These are phyloP conservation scores for Yamadazyma membranifaciens DNA, from an alignment of 1,139 yeast species.

Conservation along the genomic window DNA sequence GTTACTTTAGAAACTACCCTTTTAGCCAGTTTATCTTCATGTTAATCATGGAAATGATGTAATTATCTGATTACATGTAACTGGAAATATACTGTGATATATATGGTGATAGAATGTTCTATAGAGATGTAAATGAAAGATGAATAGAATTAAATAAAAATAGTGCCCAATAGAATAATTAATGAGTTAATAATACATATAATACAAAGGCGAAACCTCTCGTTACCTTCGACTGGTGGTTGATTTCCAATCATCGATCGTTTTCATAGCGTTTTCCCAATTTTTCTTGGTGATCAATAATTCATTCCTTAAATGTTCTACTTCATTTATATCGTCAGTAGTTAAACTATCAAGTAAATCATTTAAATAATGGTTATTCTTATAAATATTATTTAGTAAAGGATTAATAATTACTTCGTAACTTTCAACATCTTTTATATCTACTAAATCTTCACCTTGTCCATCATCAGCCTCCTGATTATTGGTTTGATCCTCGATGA, in stretches of 20 bases:
- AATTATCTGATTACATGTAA: too few species aligned
- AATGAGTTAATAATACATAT: slow-evolving; percentile 1
- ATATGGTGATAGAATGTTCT: too few species aligned
- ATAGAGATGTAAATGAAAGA: too few species aligned
- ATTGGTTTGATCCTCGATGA: slow-evolving; percentile 15
- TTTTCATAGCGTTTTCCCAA: slow-evolving; percentile 45
- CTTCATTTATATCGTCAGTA: background rate
- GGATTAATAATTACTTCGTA: slow-evolving; percentile 39
- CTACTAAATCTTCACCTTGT: slow-evolving; percentile 18
- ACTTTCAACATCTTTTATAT: slow-evolving; percentile 35
- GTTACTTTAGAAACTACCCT: slow-evolving; percentile 35
- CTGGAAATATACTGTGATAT: too few species aligned
- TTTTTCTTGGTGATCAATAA: slow-evolving; percentile 39
- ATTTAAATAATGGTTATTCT: slow-evolving; percentile 29
- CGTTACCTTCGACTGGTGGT: slow-evolving; percentile 4
- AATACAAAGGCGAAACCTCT: background rate
- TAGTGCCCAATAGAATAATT: background rate
- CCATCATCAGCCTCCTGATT: background rate
- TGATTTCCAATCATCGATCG: slow-evolving; percentile 47
- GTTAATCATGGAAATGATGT: background rate
- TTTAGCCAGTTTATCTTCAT: slow-evolving; percentile 12
- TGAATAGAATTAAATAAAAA: background rate
- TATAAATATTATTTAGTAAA: slow-evolving; percentile 28
- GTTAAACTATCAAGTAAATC: slow-evolving; percentile 16
- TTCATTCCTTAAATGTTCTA: slow-evolving; percentile 24